Evolutionary conservation across 176 grass and related monocot genomes (phyloP), one percentile per base, ranked within the genome.

Genomic region (Elymus sibiricus): DNA sequence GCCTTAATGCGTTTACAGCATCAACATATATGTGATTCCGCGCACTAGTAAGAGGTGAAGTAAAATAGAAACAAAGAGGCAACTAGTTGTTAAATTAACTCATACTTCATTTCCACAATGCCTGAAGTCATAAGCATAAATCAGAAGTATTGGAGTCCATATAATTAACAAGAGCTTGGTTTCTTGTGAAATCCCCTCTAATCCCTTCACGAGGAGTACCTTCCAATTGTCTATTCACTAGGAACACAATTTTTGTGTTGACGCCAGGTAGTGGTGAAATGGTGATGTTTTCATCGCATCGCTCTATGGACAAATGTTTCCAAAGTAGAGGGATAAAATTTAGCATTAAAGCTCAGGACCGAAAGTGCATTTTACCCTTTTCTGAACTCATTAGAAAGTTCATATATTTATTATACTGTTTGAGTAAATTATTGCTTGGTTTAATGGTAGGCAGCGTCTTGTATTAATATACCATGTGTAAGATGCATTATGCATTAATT

Each of bases 331-430:
- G 25, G 26, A 24, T 35, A 11, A 46, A 62, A 64, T 76, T 31
- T 2, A 51, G 17, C 58, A 76, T 84, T 28, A 63, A 34, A 26
- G 14, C 32, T 72, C 35, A 56, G 22, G 13, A 82, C 24, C 9
- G 55, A 17, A 68, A 70, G 21, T 70, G 28, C 44, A 55, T 84
- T 75, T 29, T 53, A 82, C n/a, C n/a, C 2, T 81, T 67, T 80
- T 44, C 15, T 81, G 63, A 68, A 68, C 59, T 64, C 59, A 64
- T 15, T 16, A 47, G 10, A 22, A 80, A 66, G 22, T 44, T 46
- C 44, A 5, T 39, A 19, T 46, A 62, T 19, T 6, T 11, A 39
- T 6, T 11, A 39, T 59, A 40, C 53, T 61, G 0, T 4, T 61
- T 79, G 32, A 35, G 22, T 59, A 49, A 34, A 65, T 56, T 71